phyloP scores from a whole-genome alignment of 805 yeast genomes.

The Saccharomyces mikatae region DNA sequence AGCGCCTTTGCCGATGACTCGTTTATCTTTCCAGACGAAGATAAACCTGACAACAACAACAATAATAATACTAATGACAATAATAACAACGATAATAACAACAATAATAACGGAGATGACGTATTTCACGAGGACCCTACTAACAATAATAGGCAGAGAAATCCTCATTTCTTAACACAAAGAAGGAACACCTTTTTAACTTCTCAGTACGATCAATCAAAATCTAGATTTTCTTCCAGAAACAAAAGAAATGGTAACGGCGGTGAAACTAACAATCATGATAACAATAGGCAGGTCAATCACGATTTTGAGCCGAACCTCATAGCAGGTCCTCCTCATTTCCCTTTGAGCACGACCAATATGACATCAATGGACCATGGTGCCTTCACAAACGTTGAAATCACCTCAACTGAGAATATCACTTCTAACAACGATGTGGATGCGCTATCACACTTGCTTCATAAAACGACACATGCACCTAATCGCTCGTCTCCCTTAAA shows the following conservation, averaged over 20 bases:
- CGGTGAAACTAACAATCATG: neutral
- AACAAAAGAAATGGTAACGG: constrained; percentile 1
- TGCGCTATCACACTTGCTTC: neutral
- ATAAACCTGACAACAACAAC: constrained; percentile 32
- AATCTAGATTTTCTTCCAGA: constrained; percentile 24
- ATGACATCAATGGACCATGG: constrained; percentile 15
- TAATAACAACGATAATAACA: constrained; percentile 1
- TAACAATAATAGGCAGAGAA: constrained; percentile 6
- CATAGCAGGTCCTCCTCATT: constrained; percentile 3
- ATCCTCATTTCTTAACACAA: constrained; percentile 22
- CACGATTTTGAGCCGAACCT: neutral
- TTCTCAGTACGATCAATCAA: constrained; percentile 28
- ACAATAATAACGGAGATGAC: neutral
- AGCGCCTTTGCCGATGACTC: constrained; percentile 80
- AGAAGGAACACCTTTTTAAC: constrained; percentile 25
- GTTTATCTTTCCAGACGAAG: constrained; percentile 76
- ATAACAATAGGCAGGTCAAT: neutral
- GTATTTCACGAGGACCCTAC: neutral
- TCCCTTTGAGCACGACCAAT: neutral
- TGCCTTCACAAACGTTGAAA: constrained; percentile 17
- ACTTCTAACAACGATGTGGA: neutral
- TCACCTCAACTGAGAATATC: constrained; percentile 5
- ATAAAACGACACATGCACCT: neutral
- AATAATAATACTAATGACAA: constrained; percentile 3
- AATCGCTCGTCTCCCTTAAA: neutral